Base-by-base conservation (phyloP, 106 monocot species). In the Xerophyta viscosa region DNA sequence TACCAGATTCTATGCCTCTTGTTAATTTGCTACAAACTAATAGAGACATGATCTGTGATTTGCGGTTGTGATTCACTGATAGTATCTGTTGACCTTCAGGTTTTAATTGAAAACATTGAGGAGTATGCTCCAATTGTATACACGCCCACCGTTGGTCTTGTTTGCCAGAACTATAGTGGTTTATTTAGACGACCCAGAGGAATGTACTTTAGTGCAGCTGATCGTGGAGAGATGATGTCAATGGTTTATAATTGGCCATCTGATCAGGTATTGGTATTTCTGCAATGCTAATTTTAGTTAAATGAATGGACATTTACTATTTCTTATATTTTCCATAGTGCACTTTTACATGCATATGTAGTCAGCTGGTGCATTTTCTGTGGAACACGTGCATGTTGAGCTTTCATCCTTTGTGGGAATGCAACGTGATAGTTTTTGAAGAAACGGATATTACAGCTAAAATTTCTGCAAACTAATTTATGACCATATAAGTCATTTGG, bases 171-270 rank as follows among this genome's bases (percentile, higher is more conserved):
- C 52, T 98, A 98, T 49, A 89, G 96, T 71, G 96, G 89, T 29
- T 63, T 98, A 29, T 98, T 79, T 37, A 63, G 96, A 69, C 69
- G 96, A 61, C 96, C 96, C n/a, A 73, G 96, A 47, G 96, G 96
- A 64, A 98, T 98, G 96, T 98, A 85, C 29, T 98, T 98, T 57
- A 89, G 96, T 74, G 89, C 89, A 27, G 79, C 48, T 51, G 96
- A 98, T 69, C 85, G 89, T 57, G 96, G 96, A 15, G 89, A 98
- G 60, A 98, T 98, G 96, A 98, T 98, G 96, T 89, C 96, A 33
- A 98, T 98, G 96, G 96, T 98, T 37, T 89, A 98, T 56, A 98
- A 98, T 60, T 98, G 96, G 96, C 89, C 89, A 58, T 69, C 96
- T 74, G 96, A 89, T 44, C 85, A 98, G 84, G 94, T 96, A 53